These are phyloP conservation scores for Pestalotiopsis sp. DNA, from an alignment of 2,329 filamentous ascomycete genomes.

Conservation along the genomic window DNA sequence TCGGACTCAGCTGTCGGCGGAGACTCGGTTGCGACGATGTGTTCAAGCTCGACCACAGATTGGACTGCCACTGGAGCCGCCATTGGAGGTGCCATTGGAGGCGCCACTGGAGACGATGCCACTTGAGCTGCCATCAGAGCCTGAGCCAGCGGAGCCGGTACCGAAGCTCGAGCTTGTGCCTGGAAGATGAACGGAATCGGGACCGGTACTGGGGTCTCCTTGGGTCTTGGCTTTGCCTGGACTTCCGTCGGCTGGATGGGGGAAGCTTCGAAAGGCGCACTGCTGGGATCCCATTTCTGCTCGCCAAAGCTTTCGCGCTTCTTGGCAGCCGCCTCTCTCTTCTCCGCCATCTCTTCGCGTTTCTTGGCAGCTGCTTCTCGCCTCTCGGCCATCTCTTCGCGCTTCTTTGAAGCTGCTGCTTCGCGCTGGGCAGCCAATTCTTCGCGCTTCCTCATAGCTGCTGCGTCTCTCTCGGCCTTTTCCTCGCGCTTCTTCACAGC, in stretches of 20 bases:
- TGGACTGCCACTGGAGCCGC: background rate
- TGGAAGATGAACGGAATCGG: background rate
- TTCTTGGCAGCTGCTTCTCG: conserved; percentile 15
- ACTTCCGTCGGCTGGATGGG: conserved; percentile 8
- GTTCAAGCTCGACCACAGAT: background rate
- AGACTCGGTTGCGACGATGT: background rate
- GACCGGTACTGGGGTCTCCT: conserved; percentile 1
- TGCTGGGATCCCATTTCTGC: conserved; percentile 1
- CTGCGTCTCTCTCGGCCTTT: background rate
- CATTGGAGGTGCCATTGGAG: background rate
- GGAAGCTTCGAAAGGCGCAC: background rate
- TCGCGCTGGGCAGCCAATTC: background rate
- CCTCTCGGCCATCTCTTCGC: conserved; percentile 25
- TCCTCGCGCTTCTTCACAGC: background rate
- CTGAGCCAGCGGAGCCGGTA: background rate
- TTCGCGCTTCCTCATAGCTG: background rate
- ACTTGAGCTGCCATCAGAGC: background rate
- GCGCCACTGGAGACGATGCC: too few relatives aligned
- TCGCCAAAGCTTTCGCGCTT: conserved; percentile 7
- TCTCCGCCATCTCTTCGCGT: conserved; percentile 19
- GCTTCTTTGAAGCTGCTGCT: conserved; percentile 26
- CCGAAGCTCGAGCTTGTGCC: background rate
- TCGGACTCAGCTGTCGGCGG: background rate
- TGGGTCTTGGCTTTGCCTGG: background rate
- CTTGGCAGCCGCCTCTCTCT: conserved; percentile 3